These are phyloP conservation scores for Pythium biforme DNA, from an alignment of 352 stramenopile genomes.

Conservation along the genomic window DNA sequence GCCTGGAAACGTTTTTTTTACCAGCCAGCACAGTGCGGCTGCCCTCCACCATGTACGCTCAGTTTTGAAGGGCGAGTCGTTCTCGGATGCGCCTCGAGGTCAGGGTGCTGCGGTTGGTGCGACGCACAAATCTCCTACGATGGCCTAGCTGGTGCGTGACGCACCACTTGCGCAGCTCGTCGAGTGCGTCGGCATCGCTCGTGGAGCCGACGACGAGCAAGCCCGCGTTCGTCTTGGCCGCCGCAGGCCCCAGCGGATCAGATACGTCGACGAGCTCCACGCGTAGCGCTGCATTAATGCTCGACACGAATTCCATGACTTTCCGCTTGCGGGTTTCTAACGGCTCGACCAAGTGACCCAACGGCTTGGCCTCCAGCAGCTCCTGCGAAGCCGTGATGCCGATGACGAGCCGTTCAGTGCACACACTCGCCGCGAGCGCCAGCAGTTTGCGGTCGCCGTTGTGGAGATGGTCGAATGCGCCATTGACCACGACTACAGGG, in stretches of 20 bases:
- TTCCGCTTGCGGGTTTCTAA: constrained; percentile 48
- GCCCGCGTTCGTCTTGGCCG: background rate
- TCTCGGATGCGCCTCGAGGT: constrained; percentile 21
- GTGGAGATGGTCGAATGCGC: constrained; percentile 90
- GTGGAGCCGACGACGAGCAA: constrained; percentile 5
- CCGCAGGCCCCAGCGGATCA: constrained; percentile 26
- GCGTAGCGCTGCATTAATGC: constrained; percentile 53
- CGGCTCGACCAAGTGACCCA: constrained; percentile 59
- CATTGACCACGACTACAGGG: constrained; percentile 33
- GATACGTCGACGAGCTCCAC: constrained; percentile 74
- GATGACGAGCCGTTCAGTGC: constrained; percentile 47
- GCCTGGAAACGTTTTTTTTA: too few relatives aligned
- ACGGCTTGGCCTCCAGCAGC: constrained; percentile 10
- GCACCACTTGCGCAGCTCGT: constrained; percentile 17
- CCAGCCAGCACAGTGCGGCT: too few relatives aligned
- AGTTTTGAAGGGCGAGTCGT: constrained; percentile 40
- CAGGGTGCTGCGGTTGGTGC: constrained; percentile 79
- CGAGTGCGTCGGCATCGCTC: constrained; percentile 1
- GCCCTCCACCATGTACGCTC: too few relatives aligned
- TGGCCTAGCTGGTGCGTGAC: constrained; percentile 49
- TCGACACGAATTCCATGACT: constrained; percentile 55
- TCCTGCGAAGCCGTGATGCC: constrained; percentile 40
- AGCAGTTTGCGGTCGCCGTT: constrained; percentile 90
- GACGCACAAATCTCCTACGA: constrained; percentile 68
- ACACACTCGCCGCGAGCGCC: constrained; percentile 63